A percentile compares a stretch with the other conserved stretches of the same genome.
phyloP scores from a whole-genome alignment of 1,284 basidiomycete species.

The Mixia osmundae region DNA sequence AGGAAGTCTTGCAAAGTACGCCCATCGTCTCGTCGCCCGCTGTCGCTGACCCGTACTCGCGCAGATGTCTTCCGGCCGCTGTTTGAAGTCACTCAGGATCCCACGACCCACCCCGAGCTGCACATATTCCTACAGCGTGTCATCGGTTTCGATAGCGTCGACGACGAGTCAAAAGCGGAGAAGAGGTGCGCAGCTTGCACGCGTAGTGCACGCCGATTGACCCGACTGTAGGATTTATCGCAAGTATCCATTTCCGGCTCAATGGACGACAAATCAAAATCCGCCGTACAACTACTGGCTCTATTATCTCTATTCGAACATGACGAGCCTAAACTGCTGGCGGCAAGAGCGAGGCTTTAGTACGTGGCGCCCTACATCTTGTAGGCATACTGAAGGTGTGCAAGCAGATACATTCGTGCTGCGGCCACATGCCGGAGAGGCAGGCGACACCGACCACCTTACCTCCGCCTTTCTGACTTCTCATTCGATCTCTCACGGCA shows the following conservation, averaged over 20 bases:
- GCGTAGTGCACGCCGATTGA: neutral
- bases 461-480: conserved; percentile 87
- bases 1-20: conserved; percentile 72
- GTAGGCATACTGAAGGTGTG: conserved; percentile 3
- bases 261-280: conserved; percentile 73
- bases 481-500: conserved; percentile 96
- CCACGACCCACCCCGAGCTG: conserved; percentile 68
- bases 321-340: conserved; percentile 86
- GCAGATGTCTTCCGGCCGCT: conserved; percentile 77
- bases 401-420: conserved; percentile 73
- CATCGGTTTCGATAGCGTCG: conserved; percentile 87
- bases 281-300: conserved; percentile 85
- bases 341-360: conserved; percentile 69
- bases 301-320: conserved; percentile 95
- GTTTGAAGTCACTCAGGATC: conserved; percentile 90
- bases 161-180: conserved; percentile 92
- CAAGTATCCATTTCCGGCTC: conserved; percentile 80
- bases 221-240: conserved; percentile 22
- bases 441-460: conserved; percentile 92
- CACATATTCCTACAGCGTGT: conserved; percentile 92
- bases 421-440: conserved; percentile 91
- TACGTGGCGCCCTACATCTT: conserved; percentile 26
- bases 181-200: conserved; percentile 28
- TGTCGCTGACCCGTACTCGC: conserved; percentile 1
- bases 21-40: conserved; percentile 10